Base-by-base conservation (phyloP, 306 rosid species). In the Sophora flavescens region DNA sequence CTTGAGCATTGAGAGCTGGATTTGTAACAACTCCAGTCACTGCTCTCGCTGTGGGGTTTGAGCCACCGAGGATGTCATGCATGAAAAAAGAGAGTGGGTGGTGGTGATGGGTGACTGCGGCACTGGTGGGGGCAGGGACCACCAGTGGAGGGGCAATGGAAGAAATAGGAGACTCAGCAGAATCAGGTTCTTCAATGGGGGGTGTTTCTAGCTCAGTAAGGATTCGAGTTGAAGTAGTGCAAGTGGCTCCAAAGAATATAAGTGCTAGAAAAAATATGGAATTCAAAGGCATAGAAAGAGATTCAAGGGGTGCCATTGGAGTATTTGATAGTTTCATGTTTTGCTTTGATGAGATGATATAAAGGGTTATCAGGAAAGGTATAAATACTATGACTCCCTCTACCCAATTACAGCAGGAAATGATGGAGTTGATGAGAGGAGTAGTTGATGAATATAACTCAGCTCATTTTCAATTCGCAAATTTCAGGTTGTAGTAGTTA, bases 21-120 rank as follows among this genome's bases (percentile, higher is more conserved):
- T 88, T 90, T 54, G 84, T 56, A 8, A 88, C 92, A 1, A 86
- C 78, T 6, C 95, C 92, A 0, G 92, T 86, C 53, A 90, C 78
- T 0, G 92, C 90, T 59, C 75, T 64, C 1, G 95, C 89, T 0
- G 95, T 68, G 22, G 92, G 95, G 70, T 84, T 90, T 0, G 92
- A 75, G 1, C 95, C 91, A 1, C 95, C 90, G 0, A 90, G 80
- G 3, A 90, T 80, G 28, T 90, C 95, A 36, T 87, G 95, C 90
- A 87, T 36, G 77, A 74, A 90, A 75, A 90, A 90, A 35, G 82
- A 44, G 0, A 90, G 33, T 4, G 77, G 6, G 8, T 77, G 82
- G 28, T 75, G 56, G 56, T 76, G 13, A 9, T 42, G 60, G 30
- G 65, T 45, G 6, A 35, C 65, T 8, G 74, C 38, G 5, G 86